Conservation (phyloP, 2,329 filamentous ascomycete species). For the Boeremia lycopersici region DNA sequence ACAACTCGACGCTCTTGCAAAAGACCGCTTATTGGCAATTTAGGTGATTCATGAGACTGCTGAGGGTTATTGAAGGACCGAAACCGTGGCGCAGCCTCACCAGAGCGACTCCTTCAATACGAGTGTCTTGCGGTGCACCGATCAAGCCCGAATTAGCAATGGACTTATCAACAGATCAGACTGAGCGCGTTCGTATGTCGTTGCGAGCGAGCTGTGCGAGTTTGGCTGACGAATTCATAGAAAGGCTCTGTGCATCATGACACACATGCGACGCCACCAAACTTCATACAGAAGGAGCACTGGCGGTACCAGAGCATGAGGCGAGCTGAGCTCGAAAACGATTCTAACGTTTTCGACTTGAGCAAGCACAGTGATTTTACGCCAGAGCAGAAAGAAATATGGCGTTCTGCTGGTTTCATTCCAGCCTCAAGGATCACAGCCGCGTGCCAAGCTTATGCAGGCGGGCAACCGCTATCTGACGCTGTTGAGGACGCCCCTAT, state of each 20-base stretch:
- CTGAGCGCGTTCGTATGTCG: constrained; percentile 44
- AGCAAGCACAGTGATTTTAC: constrained; percentile 36
- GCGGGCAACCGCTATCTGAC: constrained; percentile 29
- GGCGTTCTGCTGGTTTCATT: constrained; percentile 35
- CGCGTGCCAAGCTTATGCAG: constrained; percentile 41
- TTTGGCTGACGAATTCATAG: constrained; percentile 29
- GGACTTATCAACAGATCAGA: constrained; percentile 33
- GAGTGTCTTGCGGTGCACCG: neutral
- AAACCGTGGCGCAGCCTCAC: constrained; percentile 2
- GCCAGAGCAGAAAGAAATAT: constrained; percentile 40
- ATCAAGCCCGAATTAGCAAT: constrained; percentile 18
- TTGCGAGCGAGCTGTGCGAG: constrained; percentile 17
- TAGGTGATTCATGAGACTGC: neutral
- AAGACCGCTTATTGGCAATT: neutral
- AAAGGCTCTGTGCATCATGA: constrained; percentile 42
- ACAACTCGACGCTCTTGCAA: neutral
- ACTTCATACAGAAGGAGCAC: constrained; percentile 44
- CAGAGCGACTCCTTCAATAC: neutral
- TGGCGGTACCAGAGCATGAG: constrained; percentile 66
- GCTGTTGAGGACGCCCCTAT: constrained; percentile 35
- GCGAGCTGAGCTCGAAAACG: constrained; percentile 57
- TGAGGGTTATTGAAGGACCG: neutral
- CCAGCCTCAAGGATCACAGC: constrained; percentile 36
- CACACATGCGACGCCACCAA: constrained; percentile 44
- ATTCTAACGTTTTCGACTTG: constrained; percentile 52